Conservation (phyloP, 768 basidiomycete species). For the Rhodocollybia butyracea region DNA sequence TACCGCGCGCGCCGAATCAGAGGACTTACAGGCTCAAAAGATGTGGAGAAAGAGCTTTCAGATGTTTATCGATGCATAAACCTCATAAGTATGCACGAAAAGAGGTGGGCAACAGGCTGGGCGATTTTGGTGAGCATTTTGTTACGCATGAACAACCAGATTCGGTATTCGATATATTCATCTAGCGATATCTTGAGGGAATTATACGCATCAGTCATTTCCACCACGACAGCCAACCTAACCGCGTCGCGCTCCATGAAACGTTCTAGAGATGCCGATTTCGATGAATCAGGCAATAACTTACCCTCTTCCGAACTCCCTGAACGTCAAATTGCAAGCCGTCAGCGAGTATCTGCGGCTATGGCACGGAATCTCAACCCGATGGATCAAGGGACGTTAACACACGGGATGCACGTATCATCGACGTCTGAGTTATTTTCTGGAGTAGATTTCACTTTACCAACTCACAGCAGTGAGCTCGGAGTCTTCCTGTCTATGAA, state of each 20-base stretch:
- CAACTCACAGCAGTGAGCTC: constrained; percentile 1
- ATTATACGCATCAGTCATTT: neutral
- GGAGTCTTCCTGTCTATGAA: neutral
- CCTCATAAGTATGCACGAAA: neutral
- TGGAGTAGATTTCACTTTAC: neutral
- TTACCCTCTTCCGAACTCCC: no score
- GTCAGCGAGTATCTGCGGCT: neutral
- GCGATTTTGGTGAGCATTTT: neutral
- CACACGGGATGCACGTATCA: neutral
- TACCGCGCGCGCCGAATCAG: neutral
- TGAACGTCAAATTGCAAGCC: neutral
- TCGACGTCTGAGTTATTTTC: neutral
- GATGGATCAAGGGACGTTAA: neutral
- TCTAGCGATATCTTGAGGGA: constrained; percentile 1
- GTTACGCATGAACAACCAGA: neutral
- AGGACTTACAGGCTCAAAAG: neutral
- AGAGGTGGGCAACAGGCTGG: constrained; percentile 2
- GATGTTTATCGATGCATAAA: neutral
- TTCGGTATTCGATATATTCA: neutral
- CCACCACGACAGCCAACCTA: neutral
- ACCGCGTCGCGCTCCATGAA: neutral
- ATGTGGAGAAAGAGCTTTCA: neutral
- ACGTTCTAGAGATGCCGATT: neutral
- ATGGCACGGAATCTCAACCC: neutral
- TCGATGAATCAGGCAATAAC: neutral